A percentile compares a stretch with the other conserved stretches of the same genome.
Evolutionary conservation across 2,329 filamentous ascomycete species (phyloP).

Genomic region (Penicillium janthinellum): DNA sequence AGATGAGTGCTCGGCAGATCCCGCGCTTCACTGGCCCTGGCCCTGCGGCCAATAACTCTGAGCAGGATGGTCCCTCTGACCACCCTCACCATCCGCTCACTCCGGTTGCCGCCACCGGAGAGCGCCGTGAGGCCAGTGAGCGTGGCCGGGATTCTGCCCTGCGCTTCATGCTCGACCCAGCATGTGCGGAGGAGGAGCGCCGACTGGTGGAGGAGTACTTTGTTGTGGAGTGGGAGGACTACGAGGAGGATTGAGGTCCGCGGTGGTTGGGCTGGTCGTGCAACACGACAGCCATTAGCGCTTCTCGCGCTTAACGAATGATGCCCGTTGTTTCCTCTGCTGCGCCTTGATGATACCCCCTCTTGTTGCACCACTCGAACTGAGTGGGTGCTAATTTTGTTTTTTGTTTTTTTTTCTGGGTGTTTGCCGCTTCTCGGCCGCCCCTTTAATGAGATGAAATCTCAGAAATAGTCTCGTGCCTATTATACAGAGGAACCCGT

Average conservation of each 20-base stretch:
- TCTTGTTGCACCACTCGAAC: neutral
- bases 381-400: neutral
- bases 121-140: conserved; percentile 47
- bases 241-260: conserved; percentile 38
- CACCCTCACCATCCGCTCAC: conserved; percentile 43
- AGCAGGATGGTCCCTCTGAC: conserved; percentile 15
- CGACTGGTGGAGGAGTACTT: conserved; percentile 68
- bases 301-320: neutral
- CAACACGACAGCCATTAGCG: neutral
- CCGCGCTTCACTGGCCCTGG: conserved; percentile 65
- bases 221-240: conserved; percentile 73
- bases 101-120: conserved; percentile 48
- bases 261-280: neutral
- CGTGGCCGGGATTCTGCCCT: conserved; percentile 70
- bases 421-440: neutral
- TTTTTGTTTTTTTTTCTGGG: neutral
- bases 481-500: neutral
- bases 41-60: conserved; percentile 9
- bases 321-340: neutral
- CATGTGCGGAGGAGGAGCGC: conserved; percentile 72
- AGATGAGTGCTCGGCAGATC: conserved; percentile 65
- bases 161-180: conserved; percentile 84
- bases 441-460: neutral
- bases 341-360: neutral
- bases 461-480: neutral